These are phyloP conservation scores for Cicer chorassanicum DNA, from an alignment of 306 rosid species.

Conservation along the genomic window DNA sequence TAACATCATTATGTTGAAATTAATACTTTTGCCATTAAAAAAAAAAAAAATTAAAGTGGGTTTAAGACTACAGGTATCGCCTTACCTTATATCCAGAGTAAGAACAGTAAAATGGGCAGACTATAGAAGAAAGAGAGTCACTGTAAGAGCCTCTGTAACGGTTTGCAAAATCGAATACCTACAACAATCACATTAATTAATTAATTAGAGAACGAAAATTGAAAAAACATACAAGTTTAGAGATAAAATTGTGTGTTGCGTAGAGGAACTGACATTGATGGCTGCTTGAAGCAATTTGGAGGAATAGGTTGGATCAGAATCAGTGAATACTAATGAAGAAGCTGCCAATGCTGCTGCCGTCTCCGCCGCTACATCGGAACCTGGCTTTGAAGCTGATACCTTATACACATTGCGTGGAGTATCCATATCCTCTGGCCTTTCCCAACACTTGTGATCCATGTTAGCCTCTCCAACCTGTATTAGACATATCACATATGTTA, in stretches of 20 bases:
- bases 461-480: slow-evolving; percentile 84
- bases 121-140: slow-evolving; percentile 70
- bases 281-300: slow-evolving; percentile 71
- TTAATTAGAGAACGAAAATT: background rate
- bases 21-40: background rate
- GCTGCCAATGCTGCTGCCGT: slow-evolving; percentile 93
- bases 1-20: background rate
- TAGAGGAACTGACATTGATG: slow-evolving; percentile 46
- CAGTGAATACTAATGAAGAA: slow-evolving; percentile 77
- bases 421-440: slow-evolving; percentile 96
- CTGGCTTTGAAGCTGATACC: slow-evolving; percentile 74
- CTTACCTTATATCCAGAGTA: slow-evolving; percentile 86
- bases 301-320: slow-evolving; percentile 73
- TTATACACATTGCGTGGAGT: slow-evolving; percentile 78
- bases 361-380: slow-evolving; percentile 90
- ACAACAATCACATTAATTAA: slow-evolving; percentile 1
- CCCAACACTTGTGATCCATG: slow-evolving; percentile 85
- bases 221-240: background rate
- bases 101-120: slow-evolving; percentile 93
- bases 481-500: background rate
- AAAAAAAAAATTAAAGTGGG: no score
- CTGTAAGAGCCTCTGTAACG: slow-evolving; percentile 84
- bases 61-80: background rate
- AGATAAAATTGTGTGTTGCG: background rate
- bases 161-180: slow-evolving; percentile 83